Base-by-base conservation (phyloP, 2,329 filamentous ascomycete genomes). In the Septoria linicola region DNA sequence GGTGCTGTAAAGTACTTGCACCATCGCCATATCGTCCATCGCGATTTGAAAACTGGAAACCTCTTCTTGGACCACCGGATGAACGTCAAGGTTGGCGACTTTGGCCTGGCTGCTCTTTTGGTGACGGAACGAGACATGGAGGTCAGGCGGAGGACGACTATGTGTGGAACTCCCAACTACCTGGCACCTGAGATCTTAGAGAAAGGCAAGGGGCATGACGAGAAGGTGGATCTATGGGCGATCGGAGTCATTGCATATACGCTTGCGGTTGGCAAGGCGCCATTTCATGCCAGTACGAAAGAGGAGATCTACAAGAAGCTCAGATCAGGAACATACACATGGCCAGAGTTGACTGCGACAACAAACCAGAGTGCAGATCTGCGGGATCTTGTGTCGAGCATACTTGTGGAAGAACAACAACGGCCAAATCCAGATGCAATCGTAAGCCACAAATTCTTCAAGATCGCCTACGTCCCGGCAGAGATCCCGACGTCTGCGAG, bases 1-100 rank as follows among this genome's bases (percentile, higher is more conserved):
- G 93, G 93, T 30, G 93, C 93, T 31, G 92, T 99, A 72, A 97
- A 97, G 72, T 99, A 99, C 68, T 88, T 99, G 77, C 95, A 99
- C 70, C 84, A 84, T 65, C 88, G 95, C 68, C 93, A 92, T 59
- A 95, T 99, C 56, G 96, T 97, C 42, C 93, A 99, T 71, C 84
- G 93, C 42, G 93, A 99, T 71, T 73, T 99, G 62, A 99, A 99
- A 73, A 97, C 96, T 78, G 95, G 93, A 41, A 99, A 99, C 69
- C 85, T 99, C 60, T 99, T 99, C 65, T 78, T 99, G 45, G 93
- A 99, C 69, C 82, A 83, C 47, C 79, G 90, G 60, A 96, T 99
- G 92, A 95, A 99, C 66, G 86, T 96, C 63, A 99, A 99, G 70
- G 89, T 99, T 63, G 93, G 93, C 37, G 93, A 99, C 70, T 99